phyloP scores from a whole-genome alignment of 768 basidiomycete species.

The Suillus bovinus region DNA sequence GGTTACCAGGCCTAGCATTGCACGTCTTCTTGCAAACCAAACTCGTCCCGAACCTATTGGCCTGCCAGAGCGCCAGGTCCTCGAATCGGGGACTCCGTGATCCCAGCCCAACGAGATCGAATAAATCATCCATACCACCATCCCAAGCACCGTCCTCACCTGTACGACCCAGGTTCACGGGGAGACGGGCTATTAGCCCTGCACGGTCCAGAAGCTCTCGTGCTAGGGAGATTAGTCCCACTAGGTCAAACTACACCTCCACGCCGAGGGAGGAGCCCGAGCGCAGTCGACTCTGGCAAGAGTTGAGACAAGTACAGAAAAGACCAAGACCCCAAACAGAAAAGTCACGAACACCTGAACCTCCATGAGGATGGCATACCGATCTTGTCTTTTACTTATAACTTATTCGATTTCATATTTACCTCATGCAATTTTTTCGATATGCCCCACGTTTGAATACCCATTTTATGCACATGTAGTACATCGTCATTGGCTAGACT shows the following conservation, averaged over 20 bases:
- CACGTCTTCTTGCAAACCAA: constrained; percentile 39
- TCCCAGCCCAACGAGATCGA: constrained; percentile 33
- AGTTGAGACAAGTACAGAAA: constrained; percentile 50
- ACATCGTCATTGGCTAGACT: constrained; percentile 1
- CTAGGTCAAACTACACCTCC: constrained; percentile 27
- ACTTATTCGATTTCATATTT: constrained; percentile 3
- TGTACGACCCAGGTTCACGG: constrained; percentile 36
- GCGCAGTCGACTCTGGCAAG: constrained; percentile 54
- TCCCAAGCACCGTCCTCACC: constrained; percentile 27
- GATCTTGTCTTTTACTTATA: constrained; percentile 1
- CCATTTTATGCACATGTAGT: constrained; percentile 10
- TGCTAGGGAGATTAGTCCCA: constrained; percentile 28
- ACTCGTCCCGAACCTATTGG: constrained; percentile 26
- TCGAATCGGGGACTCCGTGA: constrained; percentile 28
- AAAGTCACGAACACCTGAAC: constrained; percentile 39
- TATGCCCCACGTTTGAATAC: constrained; percentile 7
- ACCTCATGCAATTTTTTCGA: constrained; percentile 8
- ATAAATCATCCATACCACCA: constrained; percentile 20
- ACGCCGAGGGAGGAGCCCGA: constrained; percentile 36
- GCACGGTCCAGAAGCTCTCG: constrained; percentile 33
- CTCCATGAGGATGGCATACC: constrained; percentile 24
- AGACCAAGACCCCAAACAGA: constrained; percentile 48
- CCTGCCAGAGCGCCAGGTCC: constrained; percentile 28
- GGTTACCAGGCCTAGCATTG: constrained; percentile 34
- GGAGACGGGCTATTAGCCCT: constrained; percentile 42